These are phyloP conservation scores for Penicillium cataractarum DNA, from an alignment of 495 filamentous ascomycete species.

Conservation along the genomic window DNA sequence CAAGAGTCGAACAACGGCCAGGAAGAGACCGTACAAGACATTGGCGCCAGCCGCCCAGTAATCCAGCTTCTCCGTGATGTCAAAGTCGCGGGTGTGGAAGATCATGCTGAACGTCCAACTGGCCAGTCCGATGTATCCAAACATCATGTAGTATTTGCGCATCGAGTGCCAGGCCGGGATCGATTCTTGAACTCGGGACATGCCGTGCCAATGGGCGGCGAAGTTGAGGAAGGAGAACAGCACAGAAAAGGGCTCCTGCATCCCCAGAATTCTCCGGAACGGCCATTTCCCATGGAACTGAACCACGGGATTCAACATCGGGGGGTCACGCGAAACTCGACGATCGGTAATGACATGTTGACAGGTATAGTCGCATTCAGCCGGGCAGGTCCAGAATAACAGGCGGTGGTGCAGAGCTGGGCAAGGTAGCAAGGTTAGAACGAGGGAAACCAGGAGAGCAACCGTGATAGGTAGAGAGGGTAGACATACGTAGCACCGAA, in stretches of 20 bases:
- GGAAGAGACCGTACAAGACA: conserved; percentile 89
- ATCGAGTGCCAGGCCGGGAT: conserved; percentile 76
- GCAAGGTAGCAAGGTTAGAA: conserved; percentile 17
- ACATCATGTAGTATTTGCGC: conserved; percentile 75
- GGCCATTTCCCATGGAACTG: conserved; percentile 99
- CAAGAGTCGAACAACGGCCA: conserved; percentile 77
- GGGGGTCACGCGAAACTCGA: conserved; percentile 66
- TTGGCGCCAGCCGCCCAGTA: conserved; percentile 93
- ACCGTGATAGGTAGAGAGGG: not conserved
- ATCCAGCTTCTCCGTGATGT: conserved; percentile 86
- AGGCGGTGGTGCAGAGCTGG: conserved; percentile 54
- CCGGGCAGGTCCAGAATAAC: conserved; percentile 68
- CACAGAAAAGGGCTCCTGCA: conserved; percentile 93
- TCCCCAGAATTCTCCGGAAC: conserved; percentile 83
- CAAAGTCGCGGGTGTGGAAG: conserved; percentile 89
- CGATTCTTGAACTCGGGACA: conserved; percentile 65
- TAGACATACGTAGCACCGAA: conserved; percentile 50
- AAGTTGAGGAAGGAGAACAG: conserved; percentile 92
- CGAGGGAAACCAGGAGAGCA: conserved; percentile 1
- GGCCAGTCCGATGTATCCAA: conserved; percentile 79
- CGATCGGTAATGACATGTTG: conserved; percentile 87
- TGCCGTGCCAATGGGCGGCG: conserved; percentile 80
- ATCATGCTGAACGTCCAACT: conserved; percentile 88
- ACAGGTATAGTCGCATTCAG: conserved; percentile 98
- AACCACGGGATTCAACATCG: conserved; percentile 66